phyloP scores from a whole-genome alignment of 2,329 filamentous ascomycete genomes.

The Xylaria sp. region DNA sequence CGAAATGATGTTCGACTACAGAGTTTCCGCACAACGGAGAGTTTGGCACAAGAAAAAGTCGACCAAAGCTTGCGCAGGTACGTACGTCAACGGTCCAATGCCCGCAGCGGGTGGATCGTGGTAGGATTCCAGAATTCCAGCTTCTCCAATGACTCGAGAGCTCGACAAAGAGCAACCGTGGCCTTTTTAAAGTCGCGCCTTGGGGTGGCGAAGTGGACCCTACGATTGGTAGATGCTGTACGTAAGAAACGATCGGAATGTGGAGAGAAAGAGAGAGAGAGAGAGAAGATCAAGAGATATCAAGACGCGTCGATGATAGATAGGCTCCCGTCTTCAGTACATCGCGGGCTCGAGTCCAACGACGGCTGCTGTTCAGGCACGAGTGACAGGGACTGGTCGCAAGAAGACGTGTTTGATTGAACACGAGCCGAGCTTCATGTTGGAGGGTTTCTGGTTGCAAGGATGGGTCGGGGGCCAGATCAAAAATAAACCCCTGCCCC shows the following conservation, averaged over 20 bases:
- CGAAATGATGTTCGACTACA: not conserved
- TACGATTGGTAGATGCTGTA: constrained; percentile 7
- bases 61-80: constrained; percentile 2
- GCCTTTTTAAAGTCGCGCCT: constrained; percentile 25
- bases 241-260: constrained; percentile 14
- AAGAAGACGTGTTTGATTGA: constrained; percentile 15
- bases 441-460: not conserved
- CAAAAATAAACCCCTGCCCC: not conserved
- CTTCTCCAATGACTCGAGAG: constrained; percentile 8
- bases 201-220: constrained; percentile 22
- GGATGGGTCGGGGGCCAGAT: not conserved
- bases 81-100: constrained; percentile 9
- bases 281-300: constrained; percentile 4
- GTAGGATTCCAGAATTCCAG: constrained; percentile 5
- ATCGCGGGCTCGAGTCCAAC: constrained; percentile 16
- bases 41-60: not conserved
- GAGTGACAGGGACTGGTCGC: not conserved
- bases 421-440: not conserved
- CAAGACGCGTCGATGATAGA: not conserved
- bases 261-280: constrained; percentile 6
- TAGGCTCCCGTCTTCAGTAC: constrained; percentile 12
- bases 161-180: constrained; percentile 29
- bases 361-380: constrained; percentile 7
- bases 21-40: not conserved
- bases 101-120: constrained; percentile 13